phyloP scores from a whole-genome alignment of 1,139 yeast species.

The Kurtzmaniella natalensis region DNA sequence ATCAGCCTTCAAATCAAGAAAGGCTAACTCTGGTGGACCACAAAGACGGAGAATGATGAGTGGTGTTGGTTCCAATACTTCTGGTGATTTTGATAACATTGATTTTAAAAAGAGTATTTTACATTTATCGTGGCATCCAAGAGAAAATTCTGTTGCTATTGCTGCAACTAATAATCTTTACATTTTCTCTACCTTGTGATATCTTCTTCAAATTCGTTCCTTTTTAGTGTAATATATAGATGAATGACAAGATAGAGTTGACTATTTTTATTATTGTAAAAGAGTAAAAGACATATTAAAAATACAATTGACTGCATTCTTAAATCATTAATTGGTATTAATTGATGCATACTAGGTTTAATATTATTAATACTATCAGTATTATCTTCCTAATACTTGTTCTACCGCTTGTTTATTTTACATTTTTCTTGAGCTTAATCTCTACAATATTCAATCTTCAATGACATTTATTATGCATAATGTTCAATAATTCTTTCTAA shows the following conservation, averaged over 20 bases:
- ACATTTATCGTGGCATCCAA: constrained; percentile 98
- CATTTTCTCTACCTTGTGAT: constrained; percentile 63
- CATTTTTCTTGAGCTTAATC: no score
- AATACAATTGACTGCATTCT: no score
- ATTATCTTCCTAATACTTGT: no score
- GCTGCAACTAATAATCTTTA: constrained; percentile 96
- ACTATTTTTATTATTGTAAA: no score
- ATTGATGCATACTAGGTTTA: no score
- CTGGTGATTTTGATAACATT: constrained; percentile 70
- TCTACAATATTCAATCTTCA: not conserved
- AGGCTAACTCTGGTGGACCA: constrained; percentile 32
- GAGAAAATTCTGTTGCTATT: constrained; percentile 92
- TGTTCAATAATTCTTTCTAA: constrained; percentile 9
- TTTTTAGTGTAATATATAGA: constrained; percentile 1
- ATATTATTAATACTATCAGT: no score
- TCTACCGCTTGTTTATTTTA: no score
- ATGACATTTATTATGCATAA: constrained; percentile 2
- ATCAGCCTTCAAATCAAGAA: constrained; percentile 87
- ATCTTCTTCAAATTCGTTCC: not conserved
- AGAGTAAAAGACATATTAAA: no score
- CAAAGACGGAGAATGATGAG: constrained; percentile 43
- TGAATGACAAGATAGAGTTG: not conserved
- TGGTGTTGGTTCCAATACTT: constrained; percentile 32
- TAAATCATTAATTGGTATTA: no score
- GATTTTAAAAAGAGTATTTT: constrained; percentile 93